These are phyloP conservation scores for Psilocybe cubensis DNA, from an alignment of 768 basidiomycete species.

Conservation along the genomic window DNA sequence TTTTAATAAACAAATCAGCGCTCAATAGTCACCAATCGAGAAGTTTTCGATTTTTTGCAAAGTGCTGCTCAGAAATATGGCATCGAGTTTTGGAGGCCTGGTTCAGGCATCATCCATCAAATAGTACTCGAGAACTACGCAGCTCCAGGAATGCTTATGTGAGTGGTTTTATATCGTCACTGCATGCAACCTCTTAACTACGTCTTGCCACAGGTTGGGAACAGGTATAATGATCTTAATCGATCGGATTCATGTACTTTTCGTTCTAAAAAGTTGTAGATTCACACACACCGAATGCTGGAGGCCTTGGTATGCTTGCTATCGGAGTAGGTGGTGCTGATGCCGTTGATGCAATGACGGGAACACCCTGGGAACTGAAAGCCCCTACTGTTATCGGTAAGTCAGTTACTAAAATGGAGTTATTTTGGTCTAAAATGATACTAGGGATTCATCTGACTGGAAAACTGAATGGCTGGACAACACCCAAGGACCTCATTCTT, in stretches of 20 bases:
- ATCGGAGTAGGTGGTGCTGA: slow-evolving; percentile 99
- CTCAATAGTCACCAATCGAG: slow-evolving; percentile 87
- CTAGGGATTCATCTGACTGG: slow-evolving; percentile 91
- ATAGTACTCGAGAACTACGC: slow-evolving; percentile 98
- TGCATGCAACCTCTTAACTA: slow-evolving; percentile 4
- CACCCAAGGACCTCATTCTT: slow-evolving; percentile 95
- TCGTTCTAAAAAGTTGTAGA: slow-evolving; percentile 48
- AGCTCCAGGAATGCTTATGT: slow-evolving; percentile 94
- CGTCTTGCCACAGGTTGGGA: slow-evolving; percentile 60
- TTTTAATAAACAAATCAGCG: slow-evolving; percentile 45
- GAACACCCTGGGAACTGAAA: slow-evolving; percentile 97
- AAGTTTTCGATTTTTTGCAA: slow-evolving; percentile 97
- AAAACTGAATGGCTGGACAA: slow-evolving; percentile 86
- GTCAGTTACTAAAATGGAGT: slow-evolving; percentile 19
- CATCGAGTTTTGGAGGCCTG: slow-evolving; percentile 98
- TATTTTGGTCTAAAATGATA: neutral
- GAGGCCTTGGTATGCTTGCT: slow-evolving; percentile 93
- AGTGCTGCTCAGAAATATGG: slow-evolving; percentile 90
- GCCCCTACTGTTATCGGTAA: slow-evolving; percentile 83
- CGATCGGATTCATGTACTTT: neutral
- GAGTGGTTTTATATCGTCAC: slow-evolving; percentile 21
- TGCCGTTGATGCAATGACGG: slow-evolving; percentile 97
- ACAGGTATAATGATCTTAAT: slow-evolving; percentile 53
- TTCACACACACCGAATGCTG: slow-evolving; percentile 98
- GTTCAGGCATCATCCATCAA: slow-evolving; percentile 96